Evolutionary conservation across 2,329 filamentous ascomycete species (phyloP).

Genomic region (Trichoderma hamatum): DNA sequence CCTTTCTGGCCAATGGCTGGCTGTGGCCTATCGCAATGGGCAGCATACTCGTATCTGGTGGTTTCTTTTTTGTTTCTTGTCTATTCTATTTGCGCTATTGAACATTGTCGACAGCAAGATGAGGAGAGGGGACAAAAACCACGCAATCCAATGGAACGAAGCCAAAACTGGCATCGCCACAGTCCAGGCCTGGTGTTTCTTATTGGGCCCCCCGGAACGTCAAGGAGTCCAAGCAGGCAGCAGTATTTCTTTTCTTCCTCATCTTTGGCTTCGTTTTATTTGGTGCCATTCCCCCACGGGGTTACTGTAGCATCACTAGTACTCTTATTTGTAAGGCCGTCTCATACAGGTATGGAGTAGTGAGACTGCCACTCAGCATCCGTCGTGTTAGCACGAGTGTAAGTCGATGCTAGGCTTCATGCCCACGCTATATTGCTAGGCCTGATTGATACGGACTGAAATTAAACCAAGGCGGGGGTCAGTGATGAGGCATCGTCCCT

Average conservation of each 20-base stretch:
- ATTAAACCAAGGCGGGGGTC: neutral
- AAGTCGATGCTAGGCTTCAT: neutral
- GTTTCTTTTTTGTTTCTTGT: neutral
- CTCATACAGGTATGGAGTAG: neutral
- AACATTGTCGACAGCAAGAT: neutral
- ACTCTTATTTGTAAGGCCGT: neutral
- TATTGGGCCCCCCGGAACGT: constrained; percentile 4
- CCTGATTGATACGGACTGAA: neutral
- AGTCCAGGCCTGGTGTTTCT: neutral
- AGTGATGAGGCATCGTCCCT: neutral
- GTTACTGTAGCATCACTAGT: neutral
- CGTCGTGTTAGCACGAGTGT: neutral
- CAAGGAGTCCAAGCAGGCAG: constrained; percentile 17
- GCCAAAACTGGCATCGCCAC: constrained; percentile 15
- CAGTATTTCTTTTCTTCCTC: constrained; percentile 8
- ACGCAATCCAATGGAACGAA: constrained; percentile 10
- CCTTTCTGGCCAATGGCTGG: constrained; percentile 21
- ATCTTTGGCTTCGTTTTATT: neutral
- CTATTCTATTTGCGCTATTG: neutral
- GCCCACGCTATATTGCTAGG: neutral
- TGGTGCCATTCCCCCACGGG: constrained; percentile 13
- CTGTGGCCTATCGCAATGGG: neutral
- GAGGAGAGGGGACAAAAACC: neutral
- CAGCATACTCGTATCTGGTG: neutral
- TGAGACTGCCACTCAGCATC: neutral